These are phyloP conservation scores for Pterocarpus santalinus DNA, from an alignment of 306 rosid species.

Conservation along the genomic window DNA sequence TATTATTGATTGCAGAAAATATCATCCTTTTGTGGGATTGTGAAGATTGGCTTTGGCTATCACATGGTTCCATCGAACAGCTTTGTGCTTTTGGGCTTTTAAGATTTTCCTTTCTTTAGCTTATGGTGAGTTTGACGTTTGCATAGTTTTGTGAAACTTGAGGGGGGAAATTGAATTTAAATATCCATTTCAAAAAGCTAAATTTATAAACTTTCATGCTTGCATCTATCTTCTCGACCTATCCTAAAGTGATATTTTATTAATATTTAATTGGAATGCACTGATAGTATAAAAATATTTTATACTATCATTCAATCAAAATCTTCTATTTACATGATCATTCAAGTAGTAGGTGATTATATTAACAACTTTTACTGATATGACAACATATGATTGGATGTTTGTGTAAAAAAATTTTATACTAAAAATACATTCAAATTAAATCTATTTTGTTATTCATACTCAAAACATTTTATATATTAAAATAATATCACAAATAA, in stretches of 20 bases:
- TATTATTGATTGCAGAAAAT: constrained; percentile 40
- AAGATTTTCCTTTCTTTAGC: neutral
- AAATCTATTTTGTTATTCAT: neutral
- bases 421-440: too few relatives aligned
- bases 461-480: neutral
- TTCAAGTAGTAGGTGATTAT: too few relatives aligned
- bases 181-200: neutral
- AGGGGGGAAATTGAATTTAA: neutral
- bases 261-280: too few relatives aligned
- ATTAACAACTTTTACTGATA: too few relatives aligned
- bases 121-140: neutral
- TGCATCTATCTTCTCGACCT: neutral
- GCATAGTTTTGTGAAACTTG: neutral
- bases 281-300: too few relatives aligned
- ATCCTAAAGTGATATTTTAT: neutral
- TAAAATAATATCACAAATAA: neutral
- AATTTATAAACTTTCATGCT: neutral
- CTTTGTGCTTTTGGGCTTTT: constrained; percentile 43
- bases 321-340: too few relatives aligned
- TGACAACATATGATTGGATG: too few relatives aligned
- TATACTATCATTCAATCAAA: too few relatives aligned
- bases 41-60: constrained; percentile 4
- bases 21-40: constrained; percentile 44
- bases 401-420: too few relatives aligned
- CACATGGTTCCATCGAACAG: constrained; percentile 32